Evolutionary conservation across 495 filamentous ascomycete genomes (phyloP), one percentile per base, ranked within the genome.

Genomic region (Tuber brumale): DNA sequence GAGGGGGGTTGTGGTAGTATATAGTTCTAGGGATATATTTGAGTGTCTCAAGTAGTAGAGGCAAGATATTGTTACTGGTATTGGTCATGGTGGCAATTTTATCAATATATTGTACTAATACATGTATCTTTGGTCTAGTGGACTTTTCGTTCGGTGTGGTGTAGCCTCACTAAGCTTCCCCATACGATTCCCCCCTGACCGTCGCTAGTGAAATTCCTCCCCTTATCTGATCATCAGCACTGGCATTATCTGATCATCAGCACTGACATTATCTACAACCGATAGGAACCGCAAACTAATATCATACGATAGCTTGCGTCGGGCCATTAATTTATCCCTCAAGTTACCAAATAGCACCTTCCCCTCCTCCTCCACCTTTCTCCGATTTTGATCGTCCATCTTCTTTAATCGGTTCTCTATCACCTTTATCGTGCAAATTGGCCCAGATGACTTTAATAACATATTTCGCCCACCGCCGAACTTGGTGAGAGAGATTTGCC

Each of bases 381-480:
- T 12, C 51, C 3, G 8, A 61, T 61, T 61, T 27, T 27, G 3
- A 66, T 18, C 27, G 35, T 7, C 57, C 14, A 66, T 66, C 27
- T 8, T 16, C 57, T 57, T 14, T 14, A 31, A 66, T 18, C 31
- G 0, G 7, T 18, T 66, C 8, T 27, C 14, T 14, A 66, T 19
- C 27, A 16, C n/a, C 3, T 35, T 6, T 12, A 66, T n/a, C 51
- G 23, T 14, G 51, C 12, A 35, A 61, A 18, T 66, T 2, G 19
- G 12, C 43, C 72, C 72, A 71, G n/a, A 82, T 82, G 81, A 43
- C 70, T 1, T 83, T 89, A 46, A 79, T 89, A n/a, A 87, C 89
- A 77, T 91, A 91, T 78, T 83, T 90, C 69, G 85, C 88, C 75
- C 90, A 91, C 81, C 85, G 85, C 48, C 87, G 86, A 66, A 88